Conservation (phyloP, 208 protist genomes). For the Leptomonas pyrrhocoris region DNA sequence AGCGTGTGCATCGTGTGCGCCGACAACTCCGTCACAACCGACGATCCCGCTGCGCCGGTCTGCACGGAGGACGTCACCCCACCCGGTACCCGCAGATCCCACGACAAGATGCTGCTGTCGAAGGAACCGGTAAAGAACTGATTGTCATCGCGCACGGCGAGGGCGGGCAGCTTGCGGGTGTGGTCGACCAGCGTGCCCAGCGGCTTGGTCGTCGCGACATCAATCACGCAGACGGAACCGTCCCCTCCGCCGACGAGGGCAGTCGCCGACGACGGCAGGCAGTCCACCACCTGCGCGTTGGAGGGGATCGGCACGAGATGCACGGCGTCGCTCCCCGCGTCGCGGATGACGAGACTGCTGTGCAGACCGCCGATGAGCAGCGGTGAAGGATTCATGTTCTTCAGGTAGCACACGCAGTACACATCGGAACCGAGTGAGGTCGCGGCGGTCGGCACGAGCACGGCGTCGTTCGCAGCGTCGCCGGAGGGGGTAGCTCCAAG, state of each 20-base stretch:
- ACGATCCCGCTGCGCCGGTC: constrained; percentile 11
- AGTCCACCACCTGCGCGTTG: constrained; percentile 75
- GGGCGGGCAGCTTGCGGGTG: constrained; percentile 75
- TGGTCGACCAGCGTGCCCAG: constrained; percentile 56
- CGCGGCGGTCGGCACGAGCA: constrained; percentile 50
- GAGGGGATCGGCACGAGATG: constrained; percentile 53
- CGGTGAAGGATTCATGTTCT: constrained; percentile 42
- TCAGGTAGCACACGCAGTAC: constrained; percentile 77
- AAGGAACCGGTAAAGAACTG: constrained; percentile 85
- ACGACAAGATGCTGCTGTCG: constrained; percentile 81
- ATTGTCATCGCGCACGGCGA: constrained; percentile 69
- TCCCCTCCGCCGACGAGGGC: constrained; percentile 80
- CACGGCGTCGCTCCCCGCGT: constrained; percentile 38
- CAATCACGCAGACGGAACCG: constrained; percentile 65
- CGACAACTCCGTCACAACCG: constrained; percentile 20
- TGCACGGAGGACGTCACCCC: constrained; percentile 39
- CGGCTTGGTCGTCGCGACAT: constrained; percentile 35
- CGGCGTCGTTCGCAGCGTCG: constrained; percentile 22
- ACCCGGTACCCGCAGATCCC: constrained; percentile 70
- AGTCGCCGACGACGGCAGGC: constrained; percentile 42
- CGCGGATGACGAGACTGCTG: constrained; percentile 67
- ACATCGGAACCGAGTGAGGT: constrained; percentile 74
- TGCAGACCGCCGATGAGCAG: constrained; percentile 79
- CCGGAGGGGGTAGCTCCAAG: constrained; percentile 35
- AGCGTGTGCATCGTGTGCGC: constrained; percentile 68